These are phyloP conservation scores for Alternaria consortialis DNA, from an alignment of 2,329 filamentous ascomycete genomes.

Conservation along the genomic window DNA sequence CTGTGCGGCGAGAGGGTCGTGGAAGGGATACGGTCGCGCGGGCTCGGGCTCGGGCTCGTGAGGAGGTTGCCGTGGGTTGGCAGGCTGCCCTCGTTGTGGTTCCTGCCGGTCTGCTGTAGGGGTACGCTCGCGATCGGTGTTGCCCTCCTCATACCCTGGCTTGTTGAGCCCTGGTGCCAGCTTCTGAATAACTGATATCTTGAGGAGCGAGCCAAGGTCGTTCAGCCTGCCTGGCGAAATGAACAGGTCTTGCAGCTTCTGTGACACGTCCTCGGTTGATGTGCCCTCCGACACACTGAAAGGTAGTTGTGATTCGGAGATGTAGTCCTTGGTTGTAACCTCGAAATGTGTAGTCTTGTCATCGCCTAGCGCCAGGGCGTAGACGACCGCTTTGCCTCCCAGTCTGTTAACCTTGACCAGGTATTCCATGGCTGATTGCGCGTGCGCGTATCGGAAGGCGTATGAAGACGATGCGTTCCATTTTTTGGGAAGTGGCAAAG, in stretches of 20 bases:
- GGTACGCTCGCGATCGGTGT: conserved; percentile 27
- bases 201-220: conserved; percentile 75
- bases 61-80: conserved; percentile 61
- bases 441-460: conserved; percentile 86
- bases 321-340: conserved; percentile 75
- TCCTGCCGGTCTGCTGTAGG: conserved; percentile 55
- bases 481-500: conserved; percentile 72
- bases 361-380: conserved; percentile 79
- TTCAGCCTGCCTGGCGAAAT: conserved; percentile 74
- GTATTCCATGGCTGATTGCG: conserved; percentile 84
- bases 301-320: conserved; percentile 70
- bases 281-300: conserved; percentile 59
- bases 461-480: conserved; percentile 83
- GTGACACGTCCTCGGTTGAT: conserved; percentile 55
- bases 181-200: conserved; percentile 82
- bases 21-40: conserved; percentile 72
- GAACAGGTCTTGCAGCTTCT: conserved; percentile 67
- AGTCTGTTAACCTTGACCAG: conserved; percentile 83
- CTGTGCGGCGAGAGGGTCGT: conserved; percentile 70
- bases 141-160: conserved; percentile 75
- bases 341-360: conserved; percentile 85
- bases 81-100: conserved; percentile 35
- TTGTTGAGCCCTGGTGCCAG: conserved; percentile 80
- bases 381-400: conserved; percentile 83
- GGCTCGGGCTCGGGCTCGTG: conserved; percentile 64